Evolutionary conservation across 495 filamentous ascomycete genomes (phyloP), one percentile per base, ranked within the genome.

Genomic region (Penicillium dipodomyicola): DNA sequence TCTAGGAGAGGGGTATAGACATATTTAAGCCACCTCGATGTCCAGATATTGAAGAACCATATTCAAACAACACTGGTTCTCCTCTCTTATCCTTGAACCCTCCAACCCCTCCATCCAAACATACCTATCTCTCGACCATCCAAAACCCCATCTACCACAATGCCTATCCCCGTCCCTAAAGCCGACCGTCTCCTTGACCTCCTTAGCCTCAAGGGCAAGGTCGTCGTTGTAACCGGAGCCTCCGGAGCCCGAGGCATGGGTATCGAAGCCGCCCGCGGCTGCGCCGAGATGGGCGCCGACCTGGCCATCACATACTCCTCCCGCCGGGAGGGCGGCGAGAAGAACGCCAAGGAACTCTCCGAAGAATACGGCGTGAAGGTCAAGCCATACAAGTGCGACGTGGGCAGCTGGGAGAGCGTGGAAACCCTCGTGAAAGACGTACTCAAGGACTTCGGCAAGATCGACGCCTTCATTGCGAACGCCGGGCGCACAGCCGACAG

Each of bases 161-260:
- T 78, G 73, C 82, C 83, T 68, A 80, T 85, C 69, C 62, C 67
- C 56, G 70, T 87, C 60, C 84, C 86, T 65, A 66, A 81, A 60
- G 71, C 80, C 68, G 72, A 82, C 8, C 75, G 71, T 61, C 76
- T 90, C 58, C 65, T 75, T 61, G 86, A 90, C 70, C 79, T 87
- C 67, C 75, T 90, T 68, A 82, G 78, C 78, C 79, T 90, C 33
- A 89, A 89, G 73, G 85, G 86, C 77, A 88, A 87, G 73, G 83
- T 86, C 54, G 85, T 88, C 65, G 73, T 87, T 60, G 77, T 90
- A 27, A 90, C 87, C 27, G 87, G 87, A 55, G 87, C 86, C 44
- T 87, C 86, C 37, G 87, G 86, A 12, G 75, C 86, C 42, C 79
- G 73, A 32, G 87, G 87, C 33, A 90, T 90, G 77, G 87, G 87